These are phyloP conservation scores for Globisporangium rhizosaccharum DNA, from an alignment of 352 stramenopile genomes.

Conservation along the genomic window DNA sequence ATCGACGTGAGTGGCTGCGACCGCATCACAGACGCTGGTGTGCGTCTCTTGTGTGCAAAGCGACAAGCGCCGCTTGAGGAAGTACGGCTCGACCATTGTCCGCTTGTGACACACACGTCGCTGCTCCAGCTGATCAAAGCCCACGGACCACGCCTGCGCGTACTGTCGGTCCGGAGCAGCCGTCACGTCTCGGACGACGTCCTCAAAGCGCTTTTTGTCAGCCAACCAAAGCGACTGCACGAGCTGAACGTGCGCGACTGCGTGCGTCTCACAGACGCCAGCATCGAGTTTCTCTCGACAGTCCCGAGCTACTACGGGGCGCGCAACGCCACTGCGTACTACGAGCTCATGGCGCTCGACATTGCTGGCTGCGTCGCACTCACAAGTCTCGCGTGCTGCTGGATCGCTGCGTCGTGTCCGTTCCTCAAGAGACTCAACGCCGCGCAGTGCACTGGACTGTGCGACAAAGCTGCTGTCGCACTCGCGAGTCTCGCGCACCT, in stretches of 20 bases:
- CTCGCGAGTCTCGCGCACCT: conserved; percentile 48
- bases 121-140: conserved; percentile 34
- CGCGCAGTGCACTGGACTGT: conserved; percentile 33
- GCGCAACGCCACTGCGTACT: conserved; percentile 35
- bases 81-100: conserved; percentile 44
- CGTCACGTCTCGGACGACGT: conserved; percentile 28
- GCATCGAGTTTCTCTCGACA: conserved; percentile 50
- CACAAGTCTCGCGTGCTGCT: conserved; percentile 52
- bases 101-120: conserved; percentile 31
- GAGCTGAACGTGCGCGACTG: conserved; percentile 59
- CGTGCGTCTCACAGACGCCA: conserved; percentile 34
- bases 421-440: conserved; percentile 39
- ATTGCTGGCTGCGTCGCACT: conserved; percentile 44
- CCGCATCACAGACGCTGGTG: conserved; percentile 46
- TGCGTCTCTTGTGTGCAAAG: conserved; percentile 37
- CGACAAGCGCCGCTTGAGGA: conserved; percentile 23
- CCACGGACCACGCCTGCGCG: conserved; percentile 23
- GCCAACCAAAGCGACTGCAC: conserved; percentile 37
- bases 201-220: conserved; percentile 45
- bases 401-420: conserved; percentile 59
- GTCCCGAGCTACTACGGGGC: conserved; percentile 54
- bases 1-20: conserved; percentile 46
- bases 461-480: conserved; percentile 49
- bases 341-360: conserved; percentile 37
- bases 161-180: conserved; percentile 39